These are phyloP conservation scores for Cercospora janseana DNA, from an alignment of 2,329 filamentous ascomycete genomes.

Conservation along the genomic window DNA sequence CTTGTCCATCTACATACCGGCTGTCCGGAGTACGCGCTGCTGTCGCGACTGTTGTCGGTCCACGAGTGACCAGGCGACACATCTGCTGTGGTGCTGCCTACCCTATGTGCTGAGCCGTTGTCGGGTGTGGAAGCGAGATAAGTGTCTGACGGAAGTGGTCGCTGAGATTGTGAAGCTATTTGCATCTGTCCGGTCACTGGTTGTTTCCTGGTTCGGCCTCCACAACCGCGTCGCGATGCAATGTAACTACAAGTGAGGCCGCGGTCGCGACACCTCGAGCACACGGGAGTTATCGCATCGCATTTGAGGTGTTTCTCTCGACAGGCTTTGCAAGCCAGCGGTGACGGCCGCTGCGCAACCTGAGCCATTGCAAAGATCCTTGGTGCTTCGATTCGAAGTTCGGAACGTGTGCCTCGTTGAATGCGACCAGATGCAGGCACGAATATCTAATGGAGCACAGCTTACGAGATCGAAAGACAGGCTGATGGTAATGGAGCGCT, in stretches of 20 bases:
- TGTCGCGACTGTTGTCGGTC: slow-evolving; percentile 5
- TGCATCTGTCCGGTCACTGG: background rate
- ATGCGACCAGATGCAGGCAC: no score
- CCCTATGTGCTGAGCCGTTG: background rate
- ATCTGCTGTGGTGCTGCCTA: slow-evolving; percentile 2
- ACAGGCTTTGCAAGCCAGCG: slow-evolving; percentile 41
- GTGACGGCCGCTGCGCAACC: slow-evolving; percentile 15
- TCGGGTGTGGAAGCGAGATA: background rate
- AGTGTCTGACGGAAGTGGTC: slow-evolving; percentile 6
- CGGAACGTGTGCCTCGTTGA: no score
- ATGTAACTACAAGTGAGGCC: slow-evolving; percentile 65
- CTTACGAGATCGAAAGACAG: no score
- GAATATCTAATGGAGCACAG: no score
- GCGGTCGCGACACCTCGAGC: slow-evolving; percentile 50
- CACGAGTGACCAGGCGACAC: slow-evolving; percentile 11
- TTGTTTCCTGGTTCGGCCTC: slow-evolving; percentile 48
- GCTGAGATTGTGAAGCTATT: background rate
- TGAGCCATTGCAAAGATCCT: background rate
- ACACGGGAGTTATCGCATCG: slow-evolving; percentile 64
- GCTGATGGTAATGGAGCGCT: no score
- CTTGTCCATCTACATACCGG: background rate
- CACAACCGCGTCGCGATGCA: slow-evolving; percentile 72
- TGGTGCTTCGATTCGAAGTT: no score
- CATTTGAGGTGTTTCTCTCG: slow-evolving; percentile 70
- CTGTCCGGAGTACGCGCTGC: slow-evolving; percentile 6